Evolutionary conservation across 2,329 filamentous ascomycete genomes (phyloP).

Genomic region (Alternaria tenuissima): DNA sequence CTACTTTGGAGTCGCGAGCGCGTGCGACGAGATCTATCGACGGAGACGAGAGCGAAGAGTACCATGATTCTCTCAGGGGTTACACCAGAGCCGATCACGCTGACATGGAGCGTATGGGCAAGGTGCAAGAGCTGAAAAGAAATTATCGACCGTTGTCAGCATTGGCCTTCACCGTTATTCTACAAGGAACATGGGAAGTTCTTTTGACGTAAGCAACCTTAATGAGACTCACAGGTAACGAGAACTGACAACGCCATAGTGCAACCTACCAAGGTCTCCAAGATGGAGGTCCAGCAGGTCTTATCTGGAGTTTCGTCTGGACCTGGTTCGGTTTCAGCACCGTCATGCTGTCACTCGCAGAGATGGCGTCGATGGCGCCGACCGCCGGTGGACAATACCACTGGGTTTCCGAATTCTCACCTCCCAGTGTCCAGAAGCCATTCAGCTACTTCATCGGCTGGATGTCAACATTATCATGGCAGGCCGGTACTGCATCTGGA

Average conservation of each 20-base stretch:
- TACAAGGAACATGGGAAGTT: slow-evolving; percentile 47
- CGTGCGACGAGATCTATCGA: slow-evolving; percentile 19
- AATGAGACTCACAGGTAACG: too few species aligned
- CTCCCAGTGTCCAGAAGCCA: slow-evolving; percentile 37
- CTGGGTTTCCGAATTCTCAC: slow-evolving; percentile 48
- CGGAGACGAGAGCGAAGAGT: slow-evolving; percentile 35
- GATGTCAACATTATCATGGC: slow-evolving; percentile 61
- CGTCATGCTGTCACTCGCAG: slow-evolving; percentile 44
- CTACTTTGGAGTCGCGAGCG: slow-evolving; percentile 9
- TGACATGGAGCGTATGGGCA: slow-evolving; percentile 47
- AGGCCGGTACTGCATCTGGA: slow-evolving; percentile 59
- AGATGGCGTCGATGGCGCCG: slow-evolving; percentile 49
- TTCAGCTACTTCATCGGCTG: slow-evolving; percentile 52
- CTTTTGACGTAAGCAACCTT: slow-evolving; percentile 37
- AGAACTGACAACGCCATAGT: slow-evolving; percentile 19
- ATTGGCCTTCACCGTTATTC: slow-evolving; percentile 44
- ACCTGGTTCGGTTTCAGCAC: slow-evolving; percentile 45
- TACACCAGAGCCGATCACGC: slow-evolving; percentile 39
- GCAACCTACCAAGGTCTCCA: slow-evolving; percentile 41
- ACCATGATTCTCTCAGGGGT: slow-evolving; percentile 38
- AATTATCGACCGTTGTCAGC: slow-evolving; percentile 46
- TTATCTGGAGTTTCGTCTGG: slow-evolving; percentile 49
- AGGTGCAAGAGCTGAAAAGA: slow-evolving; percentile 44
- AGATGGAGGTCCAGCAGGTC: slow-evolving; percentile 43
- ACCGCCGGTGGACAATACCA: slow-evolving; percentile 49